Conservation (phyloP, 768 basidiomycete genomes). For the Pulveroboletus sp. region DNA sequence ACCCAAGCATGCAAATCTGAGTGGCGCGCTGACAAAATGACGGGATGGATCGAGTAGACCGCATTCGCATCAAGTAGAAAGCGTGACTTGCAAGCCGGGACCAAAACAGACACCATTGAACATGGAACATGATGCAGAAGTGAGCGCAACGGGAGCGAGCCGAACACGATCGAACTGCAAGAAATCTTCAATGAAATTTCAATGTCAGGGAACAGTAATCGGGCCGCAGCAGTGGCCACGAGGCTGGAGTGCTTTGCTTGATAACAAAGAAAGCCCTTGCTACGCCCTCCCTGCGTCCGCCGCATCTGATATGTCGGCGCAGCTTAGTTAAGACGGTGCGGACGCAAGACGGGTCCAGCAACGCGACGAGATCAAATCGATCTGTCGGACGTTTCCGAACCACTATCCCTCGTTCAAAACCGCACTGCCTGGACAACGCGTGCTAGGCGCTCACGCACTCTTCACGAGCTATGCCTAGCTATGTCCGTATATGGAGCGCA, state of each 20-base stretch:
- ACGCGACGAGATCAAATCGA: constrained; percentile 17
- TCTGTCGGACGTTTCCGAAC: constrained; percentile 22
- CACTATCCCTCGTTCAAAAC: constrained; percentile 15
- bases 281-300: constrained; percentile 8
- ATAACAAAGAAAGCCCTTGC: constrained; percentile 16
- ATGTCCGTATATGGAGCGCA: constrained; percentile 15
- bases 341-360: constrained; percentile 18
- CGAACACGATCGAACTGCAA: constrained; percentile 7
- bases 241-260: constrained; percentile 16
- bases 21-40: constrained; percentile 4
- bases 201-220: constrained; percentile 10
- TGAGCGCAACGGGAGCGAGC: constrained; percentile 7
- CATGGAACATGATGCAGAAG: constrained; percentile 5
- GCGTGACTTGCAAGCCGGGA: constrained; percentile 1
- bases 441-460: constrained; percentile 16
- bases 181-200: constrained; percentile 1
- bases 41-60: constrained; percentile 1
- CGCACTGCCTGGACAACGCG: constrained; percentile 16
- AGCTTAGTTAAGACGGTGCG: constrained; percentile 16
- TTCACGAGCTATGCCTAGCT: constrained; percentile 11
- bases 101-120: constrained; percentile 11
- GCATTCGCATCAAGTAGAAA: constrained; percentile 6
- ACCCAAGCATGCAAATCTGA: constrained; percentile 5
- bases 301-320: constrained; percentile 6
- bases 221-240: constrained; percentile 15